Evolutionary conservation across 768 basidiomycete species (phyloP).

Genomic region (Boletus fagicola): DNA sequence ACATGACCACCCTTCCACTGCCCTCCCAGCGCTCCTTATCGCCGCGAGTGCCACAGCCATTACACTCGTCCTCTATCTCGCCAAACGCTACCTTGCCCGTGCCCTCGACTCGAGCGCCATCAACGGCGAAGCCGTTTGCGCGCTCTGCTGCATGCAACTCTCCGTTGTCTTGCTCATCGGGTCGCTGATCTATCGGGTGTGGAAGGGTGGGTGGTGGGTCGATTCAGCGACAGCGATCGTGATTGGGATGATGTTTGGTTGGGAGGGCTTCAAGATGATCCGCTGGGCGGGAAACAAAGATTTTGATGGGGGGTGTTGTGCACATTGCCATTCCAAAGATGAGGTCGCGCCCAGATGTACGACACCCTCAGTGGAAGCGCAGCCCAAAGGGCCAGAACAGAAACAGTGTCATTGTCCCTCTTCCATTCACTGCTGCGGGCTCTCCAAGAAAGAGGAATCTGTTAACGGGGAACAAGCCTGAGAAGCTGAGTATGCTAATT

Average conservation of each 20-base stretch:
- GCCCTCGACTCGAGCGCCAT: constrained; percentile 45
- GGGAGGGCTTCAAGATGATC: constrained; percentile 46
- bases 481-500: neutral
- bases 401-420: neutral
- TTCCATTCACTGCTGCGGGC: neutral
- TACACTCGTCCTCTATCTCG: constrained; percentile 43
- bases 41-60: constrained; percentile 40
- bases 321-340: neutral
- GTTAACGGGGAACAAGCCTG: constrained; percentile 3
- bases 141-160: constrained; percentile 44
- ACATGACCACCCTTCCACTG: constrained; percentile 38
- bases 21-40: constrained; percentile 43
- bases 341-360: neutral
- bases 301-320: constrained; percentile 42
- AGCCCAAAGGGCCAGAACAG: neutral
- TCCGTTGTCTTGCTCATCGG: constrained; percentile 44
- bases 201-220: constrained; percentile 50
- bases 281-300: constrained; percentile 36
- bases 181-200: constrained; percentile 37
- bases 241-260: constrained; percentile 41
- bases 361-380: neutral
- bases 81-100: constrained; percentile 44
- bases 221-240: constrained; percentile 44
- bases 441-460: neutral
- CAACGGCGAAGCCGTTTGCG: constrained; percentile 44